Evolutionary conservation across 2,329 filamentous ascomycete species (phyloP).

Genomic region (Fusarium virguliforme): DNA sequence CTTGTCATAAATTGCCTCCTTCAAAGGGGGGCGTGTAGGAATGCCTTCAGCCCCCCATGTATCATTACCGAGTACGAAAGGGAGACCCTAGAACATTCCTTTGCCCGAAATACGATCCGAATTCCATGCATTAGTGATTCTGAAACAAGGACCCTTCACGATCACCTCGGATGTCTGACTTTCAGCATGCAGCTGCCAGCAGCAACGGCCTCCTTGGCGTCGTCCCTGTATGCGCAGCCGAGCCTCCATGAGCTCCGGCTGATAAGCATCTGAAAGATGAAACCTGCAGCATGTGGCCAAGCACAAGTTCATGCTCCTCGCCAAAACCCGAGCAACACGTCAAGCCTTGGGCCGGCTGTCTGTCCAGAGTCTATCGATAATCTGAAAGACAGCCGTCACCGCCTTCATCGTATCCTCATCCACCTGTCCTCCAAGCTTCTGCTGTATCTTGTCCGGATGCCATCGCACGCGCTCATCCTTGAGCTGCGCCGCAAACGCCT

Average conservation of each 20-base stretch:
- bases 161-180: not conserved
- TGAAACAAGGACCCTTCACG: constrained; percentile 5
- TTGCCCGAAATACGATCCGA: not conserved
- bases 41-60: not conserved
- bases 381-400: constrained; percentile 93
- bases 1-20: not conserved
- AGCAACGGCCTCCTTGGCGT: not conserved
- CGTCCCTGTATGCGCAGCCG: not conserved
- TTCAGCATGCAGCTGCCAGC: not conserved
- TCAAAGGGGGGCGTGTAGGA: constrained; percentile 4
- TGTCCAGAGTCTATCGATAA: constrained; percentile 86
- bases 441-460: constrained; percentile 99
- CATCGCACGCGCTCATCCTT: constrained; percentile 92
- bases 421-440: constrained; percentile 82
- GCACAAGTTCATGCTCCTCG: not conserved
- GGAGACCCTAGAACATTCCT: not conserved
- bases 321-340: not conserved
- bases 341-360: constrained; percentile 65
- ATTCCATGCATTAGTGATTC: constrained; percentile 6
- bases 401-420: constrained; percentile 80
- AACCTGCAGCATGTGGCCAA: not conserved
- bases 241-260: not conserved
- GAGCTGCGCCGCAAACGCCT: constrained; percentile 67
- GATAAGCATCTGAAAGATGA: not conserved
- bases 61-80: constrained; percentile 10